phyloP scores from a whole-genome alignment of 352 stramenopile species.

The Pythium plurisporium region DNA sequence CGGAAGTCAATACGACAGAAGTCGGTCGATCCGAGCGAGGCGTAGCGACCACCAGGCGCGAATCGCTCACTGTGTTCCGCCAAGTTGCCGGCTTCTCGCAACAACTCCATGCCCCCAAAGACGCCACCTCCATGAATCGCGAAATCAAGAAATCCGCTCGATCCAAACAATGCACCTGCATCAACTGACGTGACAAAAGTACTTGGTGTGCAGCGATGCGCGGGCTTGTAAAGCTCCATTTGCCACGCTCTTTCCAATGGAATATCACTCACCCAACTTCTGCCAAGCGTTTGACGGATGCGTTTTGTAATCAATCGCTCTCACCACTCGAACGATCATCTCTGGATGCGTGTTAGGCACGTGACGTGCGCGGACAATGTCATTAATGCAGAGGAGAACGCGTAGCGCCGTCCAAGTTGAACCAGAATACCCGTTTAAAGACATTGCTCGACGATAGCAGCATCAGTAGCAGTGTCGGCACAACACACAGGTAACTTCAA shows the following conservation, averaged over 20 bases:
- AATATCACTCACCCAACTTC: no score
- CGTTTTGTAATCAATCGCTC: no score
- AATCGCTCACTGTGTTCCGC: slow-evolving; percentile 14
- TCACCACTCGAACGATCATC: no score
- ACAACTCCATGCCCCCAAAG: slow-evolving; percentile 21
- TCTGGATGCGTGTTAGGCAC: no score
- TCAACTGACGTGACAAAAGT: slow-evolving; percentile 21
- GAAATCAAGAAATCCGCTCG: slow-evolving; percentile 19
- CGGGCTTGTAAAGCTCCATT: slow-evolving; percentile 26
- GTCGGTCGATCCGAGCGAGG: slow-evolving; percentile 6
- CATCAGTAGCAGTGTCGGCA: no score
- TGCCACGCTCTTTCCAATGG: slow-evolving; percentile 22
- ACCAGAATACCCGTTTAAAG: no score
- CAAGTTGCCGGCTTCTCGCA: slow-evolving; percentile 15
- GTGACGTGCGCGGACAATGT: no score
- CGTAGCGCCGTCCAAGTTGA: no score
- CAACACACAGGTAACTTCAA: no score
- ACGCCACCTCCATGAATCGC: slow-evolving; percentile 10
- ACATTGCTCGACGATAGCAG: no score
- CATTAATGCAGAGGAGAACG: no score
- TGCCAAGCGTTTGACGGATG: no score
- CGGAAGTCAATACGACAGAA: neutral
- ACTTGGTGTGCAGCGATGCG: slow-evolving; percentile 16
- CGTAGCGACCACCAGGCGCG: slow-evolving; percentile 8
- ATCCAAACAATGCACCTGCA: slow-evolving; percentile 21